Base-by-base conservation (phyloP, 225 moss, liverwort and hornwort species). In the Lunularia cruciata region DNA sequence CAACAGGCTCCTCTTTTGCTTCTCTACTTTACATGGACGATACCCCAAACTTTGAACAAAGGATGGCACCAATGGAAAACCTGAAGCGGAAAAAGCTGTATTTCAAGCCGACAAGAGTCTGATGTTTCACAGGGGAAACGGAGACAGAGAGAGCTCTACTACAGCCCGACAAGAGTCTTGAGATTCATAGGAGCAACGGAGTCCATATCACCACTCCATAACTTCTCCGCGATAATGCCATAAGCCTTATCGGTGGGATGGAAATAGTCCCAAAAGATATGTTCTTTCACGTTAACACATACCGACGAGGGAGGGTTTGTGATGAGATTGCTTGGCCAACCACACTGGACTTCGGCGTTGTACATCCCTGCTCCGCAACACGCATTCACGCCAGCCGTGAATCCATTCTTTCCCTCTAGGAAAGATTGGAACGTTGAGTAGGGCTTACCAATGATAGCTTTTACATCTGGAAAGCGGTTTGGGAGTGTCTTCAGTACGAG, bases 301-400 rank as follows among this genome's bases (percentile, higher is more conserved):
- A 77, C 13, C 27, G 55, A 71, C 25, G 71, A 57, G 7, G 40
- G 40, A 47, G 65, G 65, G 33, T 72, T 59, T 13, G 76, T 72
- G 53, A 63, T 63, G 16, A 70, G 1, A 42, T 76, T 54, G 32
- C 62, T 31, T 62, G 75, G 75, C 6, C 69, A 53, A 9, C 76
- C 76, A 32, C 76, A 77, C 58, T 71, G 71, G 15, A 49, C 57
- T 26, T 7, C 57, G 20, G 32, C 76, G 33, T 77, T 77, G 61
- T 66, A 72, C 4, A 51, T 12, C 52, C 77, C 77, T 42, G 57
- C 36, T 4, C 77, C 77, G 40, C 77, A 77, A 49, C 77, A 77
- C 18, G 77, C 77, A 28, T 53, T 59, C 59, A 57, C n/a, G 6
- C 70, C 70, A 2, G 37, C 56, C 4, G 34, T 71, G 47, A 76